phyloP scores from a whole-genome alignment of 2,329 filamentous ascomycete genomes.

The Cladosporium colombiae region DNA sequence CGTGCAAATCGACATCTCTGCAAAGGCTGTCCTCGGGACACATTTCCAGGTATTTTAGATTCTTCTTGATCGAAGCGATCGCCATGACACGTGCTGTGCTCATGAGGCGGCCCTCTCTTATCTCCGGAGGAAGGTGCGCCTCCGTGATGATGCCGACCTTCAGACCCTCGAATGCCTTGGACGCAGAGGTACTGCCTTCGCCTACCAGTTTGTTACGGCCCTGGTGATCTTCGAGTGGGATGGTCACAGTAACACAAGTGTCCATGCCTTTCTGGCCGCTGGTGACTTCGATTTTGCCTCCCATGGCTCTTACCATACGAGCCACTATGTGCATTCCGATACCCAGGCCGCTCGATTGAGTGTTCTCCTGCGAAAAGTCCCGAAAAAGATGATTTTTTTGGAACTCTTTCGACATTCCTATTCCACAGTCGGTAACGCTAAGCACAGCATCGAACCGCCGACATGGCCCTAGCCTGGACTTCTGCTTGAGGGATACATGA shows the following conservation, averaged over 20 bases:
- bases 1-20: too few relatives aligned
- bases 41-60: too few relatives aligned
- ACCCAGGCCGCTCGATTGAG: slow-evolving; percentile 61
- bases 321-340: slow-evolving; percentile 66
- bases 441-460: neutral
- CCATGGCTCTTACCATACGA: slow-evolving; percentile 59
- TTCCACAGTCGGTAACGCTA: slow-evolving; percentile 63
- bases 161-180: too few relatives aligned
- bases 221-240: neutral
- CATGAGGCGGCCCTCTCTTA: too few relatives aligned
- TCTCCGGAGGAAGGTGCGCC: too few relatives aligned
- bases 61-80: too few relatives aligned
- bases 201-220: too few relatives aligned
- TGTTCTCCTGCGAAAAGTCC: slow-evolving; percentile 66
- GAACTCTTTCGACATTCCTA: slow-evolving; percentile 66
- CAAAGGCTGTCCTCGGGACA: too few relatives aligned
- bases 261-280: slow-evolving; percentile 18
- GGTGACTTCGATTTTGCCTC: slow-evolving; percentile 54
- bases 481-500: neutral
- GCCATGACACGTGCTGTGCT: too few relatives aligned
- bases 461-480: neutral
- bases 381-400: slow-evolving; percentile 63
- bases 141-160: neutral
- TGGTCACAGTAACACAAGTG: neutral
- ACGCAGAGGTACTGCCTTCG: too few relatives aligned